Conservation (phyloP, 768 basidiomycete genomes). For the Bullera alba region DNA sequence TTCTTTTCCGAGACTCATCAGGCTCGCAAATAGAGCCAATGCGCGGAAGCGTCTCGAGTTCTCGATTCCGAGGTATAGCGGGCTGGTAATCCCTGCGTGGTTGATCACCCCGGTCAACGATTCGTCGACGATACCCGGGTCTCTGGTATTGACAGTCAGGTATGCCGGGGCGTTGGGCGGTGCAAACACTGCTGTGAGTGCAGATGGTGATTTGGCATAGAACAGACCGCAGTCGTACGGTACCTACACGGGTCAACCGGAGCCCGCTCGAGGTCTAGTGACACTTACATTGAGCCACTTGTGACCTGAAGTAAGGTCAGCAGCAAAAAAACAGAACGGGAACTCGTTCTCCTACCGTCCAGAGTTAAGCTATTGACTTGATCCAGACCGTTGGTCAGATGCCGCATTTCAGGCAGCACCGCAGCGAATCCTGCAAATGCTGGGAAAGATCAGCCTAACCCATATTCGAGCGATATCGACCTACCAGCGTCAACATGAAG, state of each 20-base stretch:
- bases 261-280: background rate
- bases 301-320: slow-evolving; percentile 22
- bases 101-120: background rate
- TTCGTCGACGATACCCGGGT: background rate
- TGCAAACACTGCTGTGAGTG: slow-evolving; percentile 44
- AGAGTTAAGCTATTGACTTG: slow-evolving; percentile 48
- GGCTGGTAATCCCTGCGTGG: slow-evolving; percentile 36
- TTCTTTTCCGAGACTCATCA: slow-evolving; percentile 46
- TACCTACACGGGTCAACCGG: slow-evolving; percentile 16
- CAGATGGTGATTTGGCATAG: slow-evolving; percentile 39
- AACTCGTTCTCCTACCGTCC: slow-evolving; percentile 41
- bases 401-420: slow-evolving; percentile 43
- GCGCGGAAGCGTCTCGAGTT: slow-evolving; percentile 50
- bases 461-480: background rate
- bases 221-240: slow-evolving; percentile 49
- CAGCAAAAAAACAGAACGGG: background rate
- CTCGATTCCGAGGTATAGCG: slow-evolving; percentile 48
- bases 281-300: slow-evolving; percentile 49
- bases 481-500: slow-evolving; percentile 50
- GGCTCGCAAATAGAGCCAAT: slow-evolving; percentile 47
- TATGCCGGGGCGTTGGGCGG: slow-evolving; percentile 48
- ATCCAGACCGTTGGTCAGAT: slow-evolving; percentile 41
- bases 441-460: slow-evolving; percentile 4
- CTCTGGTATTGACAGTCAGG: slow-evolving; percentile 28
- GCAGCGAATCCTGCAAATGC: slow-evolving; percentile 50